Conservation (phyloP, 768 basidiomycete species). For the Auricularia cornea region DNA sequence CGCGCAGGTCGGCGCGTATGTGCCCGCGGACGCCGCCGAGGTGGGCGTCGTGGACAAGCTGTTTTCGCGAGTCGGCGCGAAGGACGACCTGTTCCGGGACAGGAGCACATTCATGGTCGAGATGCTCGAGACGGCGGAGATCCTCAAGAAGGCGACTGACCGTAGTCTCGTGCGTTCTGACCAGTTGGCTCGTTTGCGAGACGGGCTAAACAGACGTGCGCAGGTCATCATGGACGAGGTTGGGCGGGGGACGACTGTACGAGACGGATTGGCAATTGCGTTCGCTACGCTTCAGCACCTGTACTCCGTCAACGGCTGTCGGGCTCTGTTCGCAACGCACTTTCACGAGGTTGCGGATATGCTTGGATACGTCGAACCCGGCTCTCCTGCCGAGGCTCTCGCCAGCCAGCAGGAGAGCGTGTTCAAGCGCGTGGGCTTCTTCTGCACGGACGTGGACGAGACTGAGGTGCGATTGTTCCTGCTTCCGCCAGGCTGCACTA, state of each 20-base stretch:
- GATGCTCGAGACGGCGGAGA: constrained; percentile 91
- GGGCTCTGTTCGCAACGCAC: constrained; percentile 96
- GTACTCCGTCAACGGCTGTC: constrained; percentile 56
- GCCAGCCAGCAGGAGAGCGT: constrained; percentile 6
- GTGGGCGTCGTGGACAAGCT: constrained; percentile 86
- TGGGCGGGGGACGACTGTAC: constrained; percentile 89
- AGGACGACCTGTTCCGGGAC: constrained; percentile 90
- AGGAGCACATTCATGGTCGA: constrained; percentile 98
- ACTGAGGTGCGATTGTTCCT: constrained; percentile 42
- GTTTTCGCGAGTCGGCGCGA: constrained; percentile 91
- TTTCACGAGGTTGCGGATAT: constrained; percentile 90
- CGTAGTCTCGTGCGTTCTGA: constrained; percentile 59
- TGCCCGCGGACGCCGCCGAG: constrained; percentile 74
- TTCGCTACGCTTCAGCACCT: constrained; percentile 86
- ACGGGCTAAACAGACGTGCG: too few relatives aligned
- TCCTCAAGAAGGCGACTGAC: constrained; percentile 73
- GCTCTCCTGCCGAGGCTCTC: constrained; percentile 28
- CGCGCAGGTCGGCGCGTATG: constrained; percentile 89
- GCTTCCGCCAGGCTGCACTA: neutral
- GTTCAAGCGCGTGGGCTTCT: constrained; percentile 67
- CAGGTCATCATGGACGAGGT: constrained; percentile 99
- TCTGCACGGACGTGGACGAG: constrained; percentile 83
- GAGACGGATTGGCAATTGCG: constrained; percentile 88
- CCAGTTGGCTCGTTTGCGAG: too few relatives aligned
- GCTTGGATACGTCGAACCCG: constrained; percentile 50